Evolutionary conservation across 2,329 filamentous ascomycete species (phyloP).

Genomic region (Ophiostoma populinum): DNA sequence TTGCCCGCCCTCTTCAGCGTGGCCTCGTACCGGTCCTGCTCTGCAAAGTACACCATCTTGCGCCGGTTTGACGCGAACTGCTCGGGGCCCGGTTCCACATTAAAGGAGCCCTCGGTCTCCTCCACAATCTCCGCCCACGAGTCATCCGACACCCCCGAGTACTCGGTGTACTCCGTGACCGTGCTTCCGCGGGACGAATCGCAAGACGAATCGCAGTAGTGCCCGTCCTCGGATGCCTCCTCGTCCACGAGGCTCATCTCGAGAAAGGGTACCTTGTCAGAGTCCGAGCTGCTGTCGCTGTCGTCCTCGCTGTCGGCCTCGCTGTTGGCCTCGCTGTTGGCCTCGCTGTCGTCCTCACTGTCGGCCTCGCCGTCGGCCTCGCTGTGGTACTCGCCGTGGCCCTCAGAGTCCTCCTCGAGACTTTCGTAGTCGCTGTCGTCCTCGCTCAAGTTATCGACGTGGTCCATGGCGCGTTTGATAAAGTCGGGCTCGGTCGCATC

Average conservation of each 20-base stretch:
- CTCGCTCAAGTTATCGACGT: no score
- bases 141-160: not conserved
- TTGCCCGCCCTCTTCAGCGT: not conserved
- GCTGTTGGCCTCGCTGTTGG: not conserved
- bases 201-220: not conserved
- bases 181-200: no score
- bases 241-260: not conserved
- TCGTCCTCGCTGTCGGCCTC: slow-evolving; percentile 1
- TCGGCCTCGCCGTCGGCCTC: not conserved
- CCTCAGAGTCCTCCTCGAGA: not conserved
- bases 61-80: no score
- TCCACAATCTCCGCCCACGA: not conserved
- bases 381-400: not conserved
- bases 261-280: no score
- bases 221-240: slow-evolving; percentile 1
- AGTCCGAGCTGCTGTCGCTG: not conserved
- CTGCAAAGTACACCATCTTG: not conserved
- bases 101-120: not conserved
- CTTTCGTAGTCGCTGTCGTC: slow-evolving; percentile 8
- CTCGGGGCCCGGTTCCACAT: not conserved
- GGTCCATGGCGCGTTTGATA: slow-evolving; percentile 10
- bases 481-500: slow-evolving; percentile 3
- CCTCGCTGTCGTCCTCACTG: not conserved
- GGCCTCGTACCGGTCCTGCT: not conserved
- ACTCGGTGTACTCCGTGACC: no score